A percentile compares a stretch with the other conserved stretches of the same genome.
Conservation (phyloP, 192 early-diverging fungal genomes). For the Umbelopsis sp. region DNA sequence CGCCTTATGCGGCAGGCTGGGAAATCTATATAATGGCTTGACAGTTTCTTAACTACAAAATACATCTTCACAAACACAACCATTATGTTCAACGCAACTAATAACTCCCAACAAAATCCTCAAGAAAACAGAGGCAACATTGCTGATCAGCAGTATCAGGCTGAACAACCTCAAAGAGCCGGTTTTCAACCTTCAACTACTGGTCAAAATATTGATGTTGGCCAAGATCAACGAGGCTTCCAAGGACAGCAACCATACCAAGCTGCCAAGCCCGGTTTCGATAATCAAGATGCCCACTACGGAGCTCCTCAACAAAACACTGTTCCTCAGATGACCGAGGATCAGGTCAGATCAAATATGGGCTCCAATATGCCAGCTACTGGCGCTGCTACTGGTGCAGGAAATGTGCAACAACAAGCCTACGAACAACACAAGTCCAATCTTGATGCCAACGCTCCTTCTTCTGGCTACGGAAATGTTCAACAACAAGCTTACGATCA, state of each 20-base stretch:
- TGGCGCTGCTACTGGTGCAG: background rate
- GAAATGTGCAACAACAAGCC: background rate
- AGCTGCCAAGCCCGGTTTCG: background rate
- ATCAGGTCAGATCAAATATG: background rate
- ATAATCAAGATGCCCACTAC: background rate
- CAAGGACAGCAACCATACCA: background rate
- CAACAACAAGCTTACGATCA: background rate
- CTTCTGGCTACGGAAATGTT: background rate
- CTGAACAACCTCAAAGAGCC: background rate
- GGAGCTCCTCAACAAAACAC: background rate
- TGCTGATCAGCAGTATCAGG: background rate
- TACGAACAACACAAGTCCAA: constrained; percentile 7
- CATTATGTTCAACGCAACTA: background rate
- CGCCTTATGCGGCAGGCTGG: background rate
- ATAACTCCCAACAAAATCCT: background rate
- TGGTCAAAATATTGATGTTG: constrained; percentile 1
- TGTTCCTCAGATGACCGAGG: background rate
- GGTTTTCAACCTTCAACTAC: constrained; percentile 8
- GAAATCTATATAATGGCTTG: background rate
- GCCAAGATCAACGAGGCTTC: constrained; percentile 14
- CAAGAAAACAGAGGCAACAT: background rate
- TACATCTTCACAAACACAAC: background rate
- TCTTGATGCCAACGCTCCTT: background rate
- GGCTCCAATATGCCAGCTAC: too few relatives aligned
- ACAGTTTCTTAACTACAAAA: too few relatives aligned